phyloP scores from a whole-genome alignment of 192 early-diverging fungal species.

The Podila horticola region DNA sequence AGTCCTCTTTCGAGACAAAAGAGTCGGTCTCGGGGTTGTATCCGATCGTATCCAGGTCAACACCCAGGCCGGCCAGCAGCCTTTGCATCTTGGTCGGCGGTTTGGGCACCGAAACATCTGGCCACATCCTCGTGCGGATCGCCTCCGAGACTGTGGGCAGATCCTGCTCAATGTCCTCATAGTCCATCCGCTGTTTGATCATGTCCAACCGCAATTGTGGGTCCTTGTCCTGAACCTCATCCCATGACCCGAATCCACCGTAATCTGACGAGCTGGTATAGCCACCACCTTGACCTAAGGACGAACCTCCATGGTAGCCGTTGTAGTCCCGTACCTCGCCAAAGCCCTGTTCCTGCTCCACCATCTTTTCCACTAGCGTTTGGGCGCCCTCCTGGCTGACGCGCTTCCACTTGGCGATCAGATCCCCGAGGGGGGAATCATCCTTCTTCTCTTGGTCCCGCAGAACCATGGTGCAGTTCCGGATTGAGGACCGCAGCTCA shows the following conservation, averaged over 20 bases:
- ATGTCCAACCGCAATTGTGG: neutral
- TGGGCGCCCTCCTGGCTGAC: conserved; percentile 30
- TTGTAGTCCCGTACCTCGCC: neutral
- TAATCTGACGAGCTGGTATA: neutral
- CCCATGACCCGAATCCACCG: neutral
- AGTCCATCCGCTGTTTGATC: conserved; percentile 20
- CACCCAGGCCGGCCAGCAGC: conserved; percentile 17
- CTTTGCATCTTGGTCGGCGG: conserved; percentile 27
- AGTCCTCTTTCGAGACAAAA: conserved; percentile 13
- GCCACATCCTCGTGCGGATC: neutral
- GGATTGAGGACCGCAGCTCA: conserved; percentile 27
- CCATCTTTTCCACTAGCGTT: conserved; percentile 30
- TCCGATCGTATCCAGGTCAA: conserved; percentile 25
- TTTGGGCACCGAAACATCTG: neutral
- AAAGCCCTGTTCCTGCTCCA: conserved; percentile 23
- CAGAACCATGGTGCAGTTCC: conserved; percentile 24
- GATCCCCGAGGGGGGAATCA: conserved; percentile 18
- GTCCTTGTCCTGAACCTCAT: neutral
- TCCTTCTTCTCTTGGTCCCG: conserved; percentile 18
- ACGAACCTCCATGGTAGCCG: neutral
- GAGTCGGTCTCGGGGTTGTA: conserved; percentile 38
- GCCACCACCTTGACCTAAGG: neutral
- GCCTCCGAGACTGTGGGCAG: conserved; percentile 44
- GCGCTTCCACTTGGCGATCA: conserved; percentile 34
- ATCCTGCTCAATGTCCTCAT: conserved; percentile 31